Percentiles rank a stretch among this genome's conserved stretches.
phyloP scores from a whole-genome alignment of 176 grass and related monocot genomes.

The Rhipidocladum racemiflorum region DNA sequence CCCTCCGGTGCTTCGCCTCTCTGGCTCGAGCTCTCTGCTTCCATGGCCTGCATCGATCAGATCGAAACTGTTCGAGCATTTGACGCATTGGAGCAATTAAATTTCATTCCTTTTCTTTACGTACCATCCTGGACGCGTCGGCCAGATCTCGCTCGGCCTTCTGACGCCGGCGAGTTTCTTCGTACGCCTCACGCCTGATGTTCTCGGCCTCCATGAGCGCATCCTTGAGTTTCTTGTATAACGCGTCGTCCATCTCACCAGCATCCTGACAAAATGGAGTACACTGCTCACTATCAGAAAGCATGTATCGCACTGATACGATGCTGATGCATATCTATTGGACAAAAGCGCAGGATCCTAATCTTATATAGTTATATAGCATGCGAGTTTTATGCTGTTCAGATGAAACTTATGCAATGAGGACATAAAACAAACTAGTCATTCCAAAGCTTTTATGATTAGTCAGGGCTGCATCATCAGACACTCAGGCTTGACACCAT shows the following conservation, averaged over 20 bases:
- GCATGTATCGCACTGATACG: not conserved
- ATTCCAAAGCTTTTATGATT: not conserved
- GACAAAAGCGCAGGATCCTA: not conserved
- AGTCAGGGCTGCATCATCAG: not conserved
- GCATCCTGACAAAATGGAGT: slow-evolving; percentile 32
- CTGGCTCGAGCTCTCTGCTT: slow-evolving; percentile 36
- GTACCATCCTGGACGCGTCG: slow-evolving; percentile 45
- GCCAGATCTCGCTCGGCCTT: slow-evolving; percentile 59
- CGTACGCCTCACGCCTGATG: slow-evolving; percentile 52
- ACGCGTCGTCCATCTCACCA: slow-evolving; percentile 18
- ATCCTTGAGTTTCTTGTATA: slow-evolving; percentile 43
- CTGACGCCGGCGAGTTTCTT: slow-evolving; percentile 60
- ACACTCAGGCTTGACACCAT: not conserved
- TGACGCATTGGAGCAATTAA: not conserved
- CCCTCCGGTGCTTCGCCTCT: slow-evolving; percentile 49
- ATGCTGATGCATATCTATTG: not conserved
- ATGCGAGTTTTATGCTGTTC: not conserved
- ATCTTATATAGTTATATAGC: not conserved
- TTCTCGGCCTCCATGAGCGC: slow-evolving; percentile 47
- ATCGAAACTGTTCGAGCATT: not conserved
- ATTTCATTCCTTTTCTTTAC: not conserved
- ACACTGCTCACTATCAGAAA: not conserved
- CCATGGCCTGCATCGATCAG: slow-evolving; percentile 38
- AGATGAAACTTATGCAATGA: not conserved
- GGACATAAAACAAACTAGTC: not conserved